These are phyloP conservation scores for Xylaria flabelliformis DNA, from an alignment of 495 filamentous ascomycete species.

Conservation along the genomic window DNA sequence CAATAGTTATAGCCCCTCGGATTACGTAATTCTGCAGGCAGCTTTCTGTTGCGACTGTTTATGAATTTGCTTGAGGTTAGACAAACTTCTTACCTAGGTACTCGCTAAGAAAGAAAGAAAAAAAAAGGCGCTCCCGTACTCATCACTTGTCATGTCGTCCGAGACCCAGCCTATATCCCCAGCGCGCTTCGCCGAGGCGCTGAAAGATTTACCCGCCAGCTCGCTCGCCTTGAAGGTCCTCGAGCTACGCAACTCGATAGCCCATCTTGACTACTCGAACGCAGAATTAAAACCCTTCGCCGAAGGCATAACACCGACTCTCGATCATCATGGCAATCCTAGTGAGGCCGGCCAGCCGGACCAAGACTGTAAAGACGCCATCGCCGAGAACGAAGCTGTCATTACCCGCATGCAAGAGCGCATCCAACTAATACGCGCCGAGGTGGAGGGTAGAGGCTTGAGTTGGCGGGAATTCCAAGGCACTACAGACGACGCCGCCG, in stretches of 20 bases:
- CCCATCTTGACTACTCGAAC: slow-evolving; percentile 82
- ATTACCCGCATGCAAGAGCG: slow-evolving; percentile 75
- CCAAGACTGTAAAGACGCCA: slow-evolving; percentile 70
- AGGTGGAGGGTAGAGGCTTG: slow-evolving; percentile 77
- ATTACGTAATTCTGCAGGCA: neutral
- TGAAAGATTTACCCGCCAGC: slow-evolving; percentile 73
- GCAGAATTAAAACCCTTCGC: slow-evolving; percentile 70
- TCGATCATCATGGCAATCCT: slow-evolving; percentile 29
- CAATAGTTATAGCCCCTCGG: no score
- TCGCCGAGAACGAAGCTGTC: slow-evolving; percentile 77
- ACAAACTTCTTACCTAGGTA: slow-evolving; percentile 3
- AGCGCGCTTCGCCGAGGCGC: slow-evolving; percentile 70
- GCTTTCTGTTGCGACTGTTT: slow-evolving; percentile 13
- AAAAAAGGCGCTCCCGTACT: neutral
- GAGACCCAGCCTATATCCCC: slow-evolving; percentile 64
- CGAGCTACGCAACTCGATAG: slow-evolving; percentile 82
- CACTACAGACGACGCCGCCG: slow-evolving; percentile 31
- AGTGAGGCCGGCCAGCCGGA: slow-evolving; percentile 54
- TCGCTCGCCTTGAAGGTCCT: slow-evolving; percentile 78
- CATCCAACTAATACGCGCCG: slow-evolving; percentile 68
- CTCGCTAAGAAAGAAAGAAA: neutral
- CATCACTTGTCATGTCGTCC: slow-evolving; percentile 48
- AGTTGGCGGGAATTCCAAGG: slow-evolving; percentile 67
- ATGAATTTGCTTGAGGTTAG: neutral
- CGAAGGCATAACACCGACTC: slow-evolving; percentile 38